phyloP scores from a whole-genome alignment of 148 eudicot species.

The Arctostaphylos glauca region DNA sequence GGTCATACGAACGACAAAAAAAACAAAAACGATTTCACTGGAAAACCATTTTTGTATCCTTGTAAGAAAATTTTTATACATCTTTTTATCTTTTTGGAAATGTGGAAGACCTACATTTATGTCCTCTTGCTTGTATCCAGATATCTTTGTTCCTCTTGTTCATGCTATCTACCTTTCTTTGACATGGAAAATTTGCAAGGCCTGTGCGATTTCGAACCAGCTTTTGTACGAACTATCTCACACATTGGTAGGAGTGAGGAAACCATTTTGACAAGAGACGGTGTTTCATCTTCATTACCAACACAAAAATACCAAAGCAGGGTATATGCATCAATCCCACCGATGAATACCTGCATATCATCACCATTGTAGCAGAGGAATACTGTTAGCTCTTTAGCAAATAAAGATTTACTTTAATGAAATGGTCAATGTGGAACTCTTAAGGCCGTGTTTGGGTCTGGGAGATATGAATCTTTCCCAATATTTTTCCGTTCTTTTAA shows the following conservation, averaged over 20 bases:
- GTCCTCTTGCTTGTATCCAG: background rate
- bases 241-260: conserved; percentile 53
- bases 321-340: conserved; percentile 83
- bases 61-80: background rate
- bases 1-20: background rate
- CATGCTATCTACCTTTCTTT: background rate
- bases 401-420: background rate
- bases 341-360: conserved; percentile 59
- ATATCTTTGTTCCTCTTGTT: conserved; percentile 4
- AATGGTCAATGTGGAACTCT: background rate
- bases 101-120: background rate
- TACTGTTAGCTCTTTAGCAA: background rate
- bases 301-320: conserved; percentile 68
- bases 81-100: background rate
- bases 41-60: background rate
- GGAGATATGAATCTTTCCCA: too few relatives aligned
- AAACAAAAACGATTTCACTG: background rate
- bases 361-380: background rate
- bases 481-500: too few relatives aligned
- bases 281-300: conserved; percentile 72
- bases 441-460: too few relatives aligned
- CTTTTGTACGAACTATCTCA: conserved; percentile 12
- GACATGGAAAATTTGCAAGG: background rate
- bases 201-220: background rate
- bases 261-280: conserved; percentile 50